Conservation (phyloP, 176 grass and related monocot genomes). For the Stipa capillata region DNA sequence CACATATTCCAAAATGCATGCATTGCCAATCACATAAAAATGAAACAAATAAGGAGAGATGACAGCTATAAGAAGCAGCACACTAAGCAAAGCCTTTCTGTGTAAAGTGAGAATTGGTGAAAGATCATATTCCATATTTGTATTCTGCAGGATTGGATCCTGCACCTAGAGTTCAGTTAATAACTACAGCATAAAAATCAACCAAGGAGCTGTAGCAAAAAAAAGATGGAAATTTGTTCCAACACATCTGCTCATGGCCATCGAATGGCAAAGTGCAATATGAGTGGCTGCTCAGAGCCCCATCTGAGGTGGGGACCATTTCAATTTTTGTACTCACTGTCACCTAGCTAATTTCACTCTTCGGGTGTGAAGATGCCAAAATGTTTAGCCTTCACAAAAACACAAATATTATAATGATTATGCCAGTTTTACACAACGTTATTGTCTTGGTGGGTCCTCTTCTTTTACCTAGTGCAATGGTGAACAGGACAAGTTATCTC, state of each 20-base stretch:
- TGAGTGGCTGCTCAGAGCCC: background rate
- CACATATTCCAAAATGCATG: conserved; percentile 9
- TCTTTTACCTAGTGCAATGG: background rate
- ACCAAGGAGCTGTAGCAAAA: background rate
- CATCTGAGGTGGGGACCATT: background rate
- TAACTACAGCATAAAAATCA: conserved; percentile 13
- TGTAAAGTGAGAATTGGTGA: conserved; percentile 18
- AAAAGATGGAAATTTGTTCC: background rate
- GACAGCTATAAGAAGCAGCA: conserved; percentile 4
- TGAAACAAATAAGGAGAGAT: conserved; percentile 5
- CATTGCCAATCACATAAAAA: conserved; percentile 2
- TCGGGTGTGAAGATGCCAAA: no score
- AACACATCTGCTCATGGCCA: background rate
- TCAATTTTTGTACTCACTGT: background rate
- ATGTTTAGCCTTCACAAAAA: no score
- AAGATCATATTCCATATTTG: conserved; percentile 18
- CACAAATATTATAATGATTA: no score
- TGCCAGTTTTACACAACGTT: background rate
- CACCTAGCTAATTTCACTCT: no score
- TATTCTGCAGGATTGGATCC: background rate
- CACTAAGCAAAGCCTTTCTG: conserved; percentile 25
- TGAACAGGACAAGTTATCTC: background rate
- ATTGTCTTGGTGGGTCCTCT: background rate
- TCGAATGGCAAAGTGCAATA: background rate
- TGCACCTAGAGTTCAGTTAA: background rate